Base-by-base conservation (phyloP, 2,329 filamentous ascomycete species). In the Aspergillus neotritici region DNA sequence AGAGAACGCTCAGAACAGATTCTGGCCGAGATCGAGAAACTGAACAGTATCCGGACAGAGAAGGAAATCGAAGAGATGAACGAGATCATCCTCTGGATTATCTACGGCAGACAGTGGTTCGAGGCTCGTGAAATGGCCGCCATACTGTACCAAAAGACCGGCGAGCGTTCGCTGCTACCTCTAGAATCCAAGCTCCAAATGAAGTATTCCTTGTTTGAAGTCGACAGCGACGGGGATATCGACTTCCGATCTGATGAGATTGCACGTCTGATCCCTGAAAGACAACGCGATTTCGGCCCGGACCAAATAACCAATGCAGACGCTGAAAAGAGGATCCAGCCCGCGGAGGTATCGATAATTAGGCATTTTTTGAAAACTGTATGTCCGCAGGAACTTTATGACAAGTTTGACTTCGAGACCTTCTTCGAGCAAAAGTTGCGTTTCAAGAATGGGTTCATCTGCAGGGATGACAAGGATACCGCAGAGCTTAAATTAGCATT, bases 21-120 rank as follows among this genome's bases (percentile, higher is more conserved):
- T 13, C n/a, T 37, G 4, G 40, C 46, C 11, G 58, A 60, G 17
- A 53, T 60, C 29, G 46, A 55, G 10, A 50, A 43, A 9, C 46
- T 60, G 9, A 60, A 59, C 31, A 40, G 50, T 5, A 50, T 41
- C 4, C 50, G 51, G n/a, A 47, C 48, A 12, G 11, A 44, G 2
- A 56, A 58, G 37, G 56, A 61, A 38, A 49, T 60, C 16, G 46
- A 47, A n/a, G 57, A 61, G 28, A 55, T 61, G 5, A 60, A 60
- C 31, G 54, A 57, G 25, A 50, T 61, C 25, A 50, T 60, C 17
- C 48, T 50, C n/a, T 61, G 57, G 56, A 48, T 56, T 37, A 44
- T 52, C n/a, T 51, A 46, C 12, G 50, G 49, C 6, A 49, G 47
- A 13, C 44, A 50, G 13, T 46, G 45, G 34, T 43, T 58, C 10